Conservation (phyloP, 805 yeast genomes). For the Komagataella phaffii region DNA sequence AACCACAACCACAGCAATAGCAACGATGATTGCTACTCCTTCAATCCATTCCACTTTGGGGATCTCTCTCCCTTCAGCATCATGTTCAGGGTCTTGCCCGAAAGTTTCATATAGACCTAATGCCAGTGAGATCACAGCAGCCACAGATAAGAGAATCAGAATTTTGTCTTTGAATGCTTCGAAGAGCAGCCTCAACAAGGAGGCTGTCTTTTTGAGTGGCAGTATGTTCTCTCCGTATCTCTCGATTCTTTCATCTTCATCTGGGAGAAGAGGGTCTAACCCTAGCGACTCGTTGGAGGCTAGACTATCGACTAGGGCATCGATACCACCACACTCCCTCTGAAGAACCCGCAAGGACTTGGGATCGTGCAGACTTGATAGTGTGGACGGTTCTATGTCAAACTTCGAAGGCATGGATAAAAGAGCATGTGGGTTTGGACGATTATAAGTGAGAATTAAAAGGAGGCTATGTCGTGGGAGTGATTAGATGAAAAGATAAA, state of each 20-base stretch:
- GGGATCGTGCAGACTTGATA: slow-evolving; percentile 46
- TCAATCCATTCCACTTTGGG: slow-evolving; percentile 97
- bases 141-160: slow-evolving; percentile 65
- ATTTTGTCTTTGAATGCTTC: slow-evolving; percentile 90
- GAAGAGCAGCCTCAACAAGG: slow-evolving; percentile 54
- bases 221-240: slow-evolving; percentile 57
- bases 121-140: slow-evolving; percentile 82
- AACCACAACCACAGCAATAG: slow-evolving; percentile 77
- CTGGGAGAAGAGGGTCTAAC: slow-evolving; percentile 17
- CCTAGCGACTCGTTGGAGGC: slow-evolving; percentile 27
- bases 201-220: slow-evolving; percentile 60
- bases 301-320: slow-evolving; percentile 16
- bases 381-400: slow-evolving; percentile 2
- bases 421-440: background rate
- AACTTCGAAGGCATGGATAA: background rate
- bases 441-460: background rate
- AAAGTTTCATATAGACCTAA: slow-evolving; percentile 87
- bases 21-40: slow-evolving; percentile 93
- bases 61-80: slow-evolving; percentile 59
- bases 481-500: background rate
- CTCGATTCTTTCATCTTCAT: slow-evolving; percentile 21
- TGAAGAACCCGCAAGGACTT: slow-evolving; percentile 32
- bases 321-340: slow-evolving; percentile 30
- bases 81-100: slow-evolving; percentile 69
- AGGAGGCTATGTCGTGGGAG: background rate